Percentiles rank a stretch among this genome's conserved stretches.
Evolutionary conservation across 2,329 filamentous ascomycete species (phyloP).

Genomic region (Sodiomyces alkalinus): DNA sequence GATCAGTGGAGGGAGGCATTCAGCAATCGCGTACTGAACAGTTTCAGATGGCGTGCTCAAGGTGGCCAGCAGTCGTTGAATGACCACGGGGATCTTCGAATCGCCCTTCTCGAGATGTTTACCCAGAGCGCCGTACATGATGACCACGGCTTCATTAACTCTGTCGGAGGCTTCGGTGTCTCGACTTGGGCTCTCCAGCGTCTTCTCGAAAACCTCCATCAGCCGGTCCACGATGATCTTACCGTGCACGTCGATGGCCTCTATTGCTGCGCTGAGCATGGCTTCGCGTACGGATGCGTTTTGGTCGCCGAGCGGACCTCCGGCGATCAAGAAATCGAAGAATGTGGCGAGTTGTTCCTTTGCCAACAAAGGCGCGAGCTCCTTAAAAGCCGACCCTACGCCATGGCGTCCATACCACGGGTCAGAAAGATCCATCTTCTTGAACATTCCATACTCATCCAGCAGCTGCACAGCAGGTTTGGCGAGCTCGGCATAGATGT

Average conservation of each 20-base stretch:
- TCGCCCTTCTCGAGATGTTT: constrained; percentile 79
- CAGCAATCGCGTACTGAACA: constrained; percentile 90
- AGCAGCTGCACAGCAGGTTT: constrained; percentile 73
- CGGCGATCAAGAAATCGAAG: constrained; percentile 71
- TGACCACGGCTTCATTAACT: constrained; percentile 93
- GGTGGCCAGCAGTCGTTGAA: constrained; percentile 72
- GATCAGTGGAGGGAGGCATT: constrained; percentile 85
- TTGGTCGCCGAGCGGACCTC: constrained; percentile 74
- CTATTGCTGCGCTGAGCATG: constrained; percentile 83
- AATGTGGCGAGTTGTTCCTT: constrained; percentile 58
- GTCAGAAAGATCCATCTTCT: constrained; percentile 74
- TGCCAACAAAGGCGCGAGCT: constrained; percentile 58
- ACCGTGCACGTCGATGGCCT: constrained; percentile 67
- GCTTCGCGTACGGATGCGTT: constrained; percentile 64
- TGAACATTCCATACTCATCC: constrained; percentile 89
- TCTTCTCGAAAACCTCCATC: constrained; percentile 83
- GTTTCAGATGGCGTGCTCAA: constrained; percentile 90
- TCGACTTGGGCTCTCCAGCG: constrained; percentile 73
- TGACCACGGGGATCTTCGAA: constrained; percentile 70
- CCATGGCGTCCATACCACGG: constrained; percentile 87
- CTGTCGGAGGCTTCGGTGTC: constrained; percentile 70
- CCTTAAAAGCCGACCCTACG: constrained; percentile 73
- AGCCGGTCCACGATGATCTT: constrained; percentile 71
- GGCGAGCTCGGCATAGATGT: constrained; percentile 60
- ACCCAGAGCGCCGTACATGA: constrained; percentile 89